A percentile compares a stretch with the other conserved stretches of the same genome.
Evolutionary conservation across 805 yeast genomes (phyloP).

Genomic region (Torulaspora delbrueckii): DNA sequence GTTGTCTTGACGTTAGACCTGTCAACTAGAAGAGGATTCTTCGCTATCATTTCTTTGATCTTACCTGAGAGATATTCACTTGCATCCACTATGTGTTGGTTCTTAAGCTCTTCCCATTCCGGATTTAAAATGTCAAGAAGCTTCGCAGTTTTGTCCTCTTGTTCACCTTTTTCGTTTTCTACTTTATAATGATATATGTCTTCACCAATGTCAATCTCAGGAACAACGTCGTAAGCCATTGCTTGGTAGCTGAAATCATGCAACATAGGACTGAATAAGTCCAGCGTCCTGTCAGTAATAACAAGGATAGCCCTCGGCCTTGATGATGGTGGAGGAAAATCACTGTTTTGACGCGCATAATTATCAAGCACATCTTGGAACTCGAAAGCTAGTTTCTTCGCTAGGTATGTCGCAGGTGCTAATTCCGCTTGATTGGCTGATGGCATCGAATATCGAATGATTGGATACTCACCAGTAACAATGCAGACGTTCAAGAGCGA

Average conservation of each 20-base stretch:
- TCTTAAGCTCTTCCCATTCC: conserved; percentile 68
- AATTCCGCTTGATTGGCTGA: conserved; percentile 45
- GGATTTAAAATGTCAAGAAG: conserved; percentile 54
- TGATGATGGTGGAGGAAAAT: conserved; percentile 51
- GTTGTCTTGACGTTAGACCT: conserved; percentile 59
- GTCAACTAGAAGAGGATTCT: conserved; percentile 73
- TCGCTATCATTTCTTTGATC: conserved; percentile 59
- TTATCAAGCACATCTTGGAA: conserved; percentile 70
- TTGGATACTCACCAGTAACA: conserved; percentile 82
- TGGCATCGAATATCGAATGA: conserved; percentile 62
- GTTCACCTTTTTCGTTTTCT: conserved; percentile 48
- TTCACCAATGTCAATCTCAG: conserved; percentile 40
- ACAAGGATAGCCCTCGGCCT: conserved; percentile 71
- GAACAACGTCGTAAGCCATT: conserved; percentile 73
- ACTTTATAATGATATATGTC: conserved; percentile 50
- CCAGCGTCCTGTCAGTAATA: conserved; percentile 79
- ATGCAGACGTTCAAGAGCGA: conserved; percentile 69
- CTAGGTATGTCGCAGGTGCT: conserved; percentile 54
- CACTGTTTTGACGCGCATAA: conserved; percentile 63
- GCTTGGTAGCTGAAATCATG: conserved; percentile 93
- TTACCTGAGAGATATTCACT: conserved; percentile 55
- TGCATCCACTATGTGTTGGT: conserved; percentile 70
- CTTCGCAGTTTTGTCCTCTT: conserved; percentile 43
- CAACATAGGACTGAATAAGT: conserved; percentile 72
- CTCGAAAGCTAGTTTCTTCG: conserved; percentile 64